Conservation (phyloP, 805 yeast species). For the Kockiozyma suomiensis region DNA sequence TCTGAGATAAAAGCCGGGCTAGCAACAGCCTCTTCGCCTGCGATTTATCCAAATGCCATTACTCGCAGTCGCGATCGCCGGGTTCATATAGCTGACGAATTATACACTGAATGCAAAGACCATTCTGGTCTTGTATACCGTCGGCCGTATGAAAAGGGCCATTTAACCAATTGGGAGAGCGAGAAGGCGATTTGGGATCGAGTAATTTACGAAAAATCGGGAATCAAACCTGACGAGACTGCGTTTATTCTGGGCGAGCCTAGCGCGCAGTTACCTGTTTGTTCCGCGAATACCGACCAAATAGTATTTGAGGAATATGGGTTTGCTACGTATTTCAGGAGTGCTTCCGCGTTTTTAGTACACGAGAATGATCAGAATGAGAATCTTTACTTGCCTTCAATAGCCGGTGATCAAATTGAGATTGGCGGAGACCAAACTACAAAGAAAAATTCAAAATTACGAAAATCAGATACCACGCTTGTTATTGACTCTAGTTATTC, state of each 20-base stretch:
- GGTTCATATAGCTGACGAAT: conserved; percentile 70
- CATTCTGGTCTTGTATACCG: conserved; percentile 71
- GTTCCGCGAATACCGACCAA: conserved; percentile 85
- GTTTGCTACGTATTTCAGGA: conserved; percentile 67
- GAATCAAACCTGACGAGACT: conserved; percentile 49
- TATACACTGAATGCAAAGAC: conserved; percentile 61
- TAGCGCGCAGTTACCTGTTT: conserved; percentile 77
- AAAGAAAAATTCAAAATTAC: not conserved
- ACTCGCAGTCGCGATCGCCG: conserved; percentile 75
- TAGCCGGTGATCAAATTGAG: not conserved
- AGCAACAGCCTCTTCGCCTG: conserved; percentile 38
- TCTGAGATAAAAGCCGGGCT: conserved; percentile 71
- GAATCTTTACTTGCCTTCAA: not conserved
- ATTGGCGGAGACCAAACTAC: not conserved
- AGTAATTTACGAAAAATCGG: conserved; percentile 47
- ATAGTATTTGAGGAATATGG: conserved; percentile 93
- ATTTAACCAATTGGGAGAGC: conserved; percentile 85
- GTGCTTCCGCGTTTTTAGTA: conserved; percentile 47
- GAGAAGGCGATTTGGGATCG: conserved; percentile 92
- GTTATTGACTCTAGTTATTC: conserved; percentile 88
- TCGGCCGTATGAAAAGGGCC: conserved; percentile 88
- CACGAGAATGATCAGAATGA: conserved; percentile 21
- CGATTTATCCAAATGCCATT: conserved; percentile 65
- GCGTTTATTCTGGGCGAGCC: conserved; percentile 76
- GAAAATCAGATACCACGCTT: conserved; percentile 60